Evolutionary conservation across 1,284 basidiomycete genomes (phyloP), one percentile per base, ranked within the genome.

Genomic region (Tranzscheliella williamsii): DNA sequence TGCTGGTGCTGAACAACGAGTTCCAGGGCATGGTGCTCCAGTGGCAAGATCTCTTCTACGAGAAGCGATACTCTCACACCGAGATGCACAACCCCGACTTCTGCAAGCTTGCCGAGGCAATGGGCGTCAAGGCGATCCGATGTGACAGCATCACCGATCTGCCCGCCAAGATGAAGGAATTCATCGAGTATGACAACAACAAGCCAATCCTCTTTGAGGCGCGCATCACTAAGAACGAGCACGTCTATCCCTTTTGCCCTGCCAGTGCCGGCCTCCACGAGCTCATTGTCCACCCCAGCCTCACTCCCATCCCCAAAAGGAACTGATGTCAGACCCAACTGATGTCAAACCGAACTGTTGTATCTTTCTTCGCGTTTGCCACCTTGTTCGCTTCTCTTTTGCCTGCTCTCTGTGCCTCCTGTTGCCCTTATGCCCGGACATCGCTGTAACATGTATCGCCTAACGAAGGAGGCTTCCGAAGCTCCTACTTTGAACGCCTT

Each of bases 41-140:
- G 82, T 97, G 94, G 94, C 94, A 97, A 87, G 70, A 97, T 79
- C 84, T 97, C 13, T 97, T 97, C 84, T 97, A 97, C 80, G 89
- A 93, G 56, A 84, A 86, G 36, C 85, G 94, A 27, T 94, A 96
- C 81, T 91, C 92, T 23, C 91, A 96, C 81, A 95, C 93, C 5
- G 81, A 83, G 55, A 96, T 96, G 92, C 85, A 81, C 46, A 96
- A 97, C 81, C 93, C 94, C 13, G 87, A 97, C 81, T 97, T 96
- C 79, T 84, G 91, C 72, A 83, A 85, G 68, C 85, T 98, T 33
- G 90, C 92, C 16, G 81, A 87, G 72, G 82, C 91, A 4, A 96
- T 97, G 92, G 86, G 87, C 49, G 87, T 92, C 41, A 90, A 96
- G 75, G 91, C 89, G 5, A 86, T 97, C 71, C 84, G 89, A 54